Conservation (phyloP, 495 filamentous ascomycete genomes). For the Aspergillus avenaceus region DNA sequence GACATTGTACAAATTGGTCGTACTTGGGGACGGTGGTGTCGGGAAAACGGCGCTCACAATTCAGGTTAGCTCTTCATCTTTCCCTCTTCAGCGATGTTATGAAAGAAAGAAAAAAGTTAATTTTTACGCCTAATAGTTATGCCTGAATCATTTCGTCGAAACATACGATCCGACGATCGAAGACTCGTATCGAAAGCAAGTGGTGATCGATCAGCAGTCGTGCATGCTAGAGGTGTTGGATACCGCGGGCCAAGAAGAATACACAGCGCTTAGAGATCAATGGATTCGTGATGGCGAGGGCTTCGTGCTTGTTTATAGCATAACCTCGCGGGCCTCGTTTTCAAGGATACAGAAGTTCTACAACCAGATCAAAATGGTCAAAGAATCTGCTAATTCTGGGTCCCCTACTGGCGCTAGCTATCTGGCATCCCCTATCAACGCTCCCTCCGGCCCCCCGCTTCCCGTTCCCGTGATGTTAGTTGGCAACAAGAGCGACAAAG, state of each 20-base stretch:
- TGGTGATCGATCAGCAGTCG: conserved; percentile 91
- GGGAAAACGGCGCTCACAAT: conserved; percentile 98
- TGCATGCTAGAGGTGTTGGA: conserved; percentile 99
- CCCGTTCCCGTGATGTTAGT: conserved; percentile 96
- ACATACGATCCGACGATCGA: conserved; percentile 97
- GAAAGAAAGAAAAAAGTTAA: conserved; percentile 8
- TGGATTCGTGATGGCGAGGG: conserved; percentile 98
- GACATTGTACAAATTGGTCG: conserved; percentile 98
- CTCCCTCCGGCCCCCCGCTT: conserved; percentile 52
- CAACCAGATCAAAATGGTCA: conserved; percentile 94
- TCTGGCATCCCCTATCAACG: conserved; percentile 64
- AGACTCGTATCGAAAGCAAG: conserved; percentile 97
- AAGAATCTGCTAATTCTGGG: conserved; percentile 79
- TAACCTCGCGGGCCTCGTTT: conserved; percentile 93
- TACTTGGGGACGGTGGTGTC: conserved; percentile 88
- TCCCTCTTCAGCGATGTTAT: conserved; percentile 1
- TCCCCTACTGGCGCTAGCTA: conserved; percentile 57
- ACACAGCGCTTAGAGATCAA: conserved; percentile 93
- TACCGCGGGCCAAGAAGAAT: conserved; percentile 99
- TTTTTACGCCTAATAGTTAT: conserved; percentile 46
- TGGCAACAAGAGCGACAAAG: conserved; percentile 95
- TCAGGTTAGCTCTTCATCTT: conserved; percentile 60
- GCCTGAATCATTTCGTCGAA: conserved; percentile 75
- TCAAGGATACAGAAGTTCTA: conserved; percentile 92
- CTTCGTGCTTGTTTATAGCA: conserved; percentile 96